Base-by-base conservation (phyloP, 2,329 filamentous ascomycete genomes). In the Paecilomyces dactylethromorphus region DNA sequence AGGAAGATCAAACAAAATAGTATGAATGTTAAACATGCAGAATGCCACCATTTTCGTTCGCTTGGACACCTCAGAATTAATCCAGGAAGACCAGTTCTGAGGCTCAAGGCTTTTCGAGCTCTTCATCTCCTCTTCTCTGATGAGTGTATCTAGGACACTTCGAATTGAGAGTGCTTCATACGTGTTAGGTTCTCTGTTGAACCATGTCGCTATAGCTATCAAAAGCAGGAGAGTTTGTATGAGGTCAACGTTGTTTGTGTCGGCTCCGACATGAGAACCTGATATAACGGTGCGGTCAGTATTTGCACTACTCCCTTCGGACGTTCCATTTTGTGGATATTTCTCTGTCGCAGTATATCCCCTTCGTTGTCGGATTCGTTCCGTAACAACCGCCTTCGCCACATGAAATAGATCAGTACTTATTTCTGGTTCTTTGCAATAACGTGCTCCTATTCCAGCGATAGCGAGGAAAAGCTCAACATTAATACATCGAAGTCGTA, bases 1-100 rank as follows among this genome's bases (percentile, higher is more conserved):
- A 1, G 69, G 67, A 24, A 68, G 60, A 53, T 71, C 65, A 55
- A 64, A 71, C 11, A 65, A 61, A 53, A 70, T 67, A 15, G 58
- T 64, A 21, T 69, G 69, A 10, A 71, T 59, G 49, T 68, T 69
- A 55, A 69, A 67, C 50, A 70, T 66, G 53, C 62, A 65, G 50
- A 67, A 70, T 10, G 66, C 60, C 21, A 69, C 62, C 21, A 67
- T 61, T 33, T 67, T 65, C n/a, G 68, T 70, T n/a, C 68, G 62
- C 55, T 66, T 65, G n/a, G 51, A 60, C 6, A 59, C 59, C 56
- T 71, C 67, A 18, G 58, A 51, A 24, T 59, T 57, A 18, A 66
- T 63, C 68, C 68, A 71, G 13, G 60, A 61, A 11, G 59, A 53
- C 68, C 68, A 71, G 22, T 63, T n/a, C 59, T 18, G 58, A 33